Evolutionary conservation across 176 grass and related monocot genomes (phyloP).

Genomic region (Cenchrus americanus): DNA sequence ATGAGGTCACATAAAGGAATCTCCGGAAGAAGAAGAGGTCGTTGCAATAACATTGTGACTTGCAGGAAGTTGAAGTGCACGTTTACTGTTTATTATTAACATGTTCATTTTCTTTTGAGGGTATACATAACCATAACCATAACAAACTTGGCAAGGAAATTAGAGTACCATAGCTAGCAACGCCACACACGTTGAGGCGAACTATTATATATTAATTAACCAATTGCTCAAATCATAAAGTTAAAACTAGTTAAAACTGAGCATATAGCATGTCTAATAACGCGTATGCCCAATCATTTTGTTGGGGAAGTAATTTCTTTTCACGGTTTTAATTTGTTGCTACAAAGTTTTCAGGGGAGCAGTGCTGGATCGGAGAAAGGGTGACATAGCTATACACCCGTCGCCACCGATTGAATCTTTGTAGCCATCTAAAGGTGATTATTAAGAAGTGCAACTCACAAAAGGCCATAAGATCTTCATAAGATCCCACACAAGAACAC

Average conservation of each 20-base stretch:
- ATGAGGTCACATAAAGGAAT: background rate
- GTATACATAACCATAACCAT: background rate
- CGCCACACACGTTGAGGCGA: too few relatives aligned
- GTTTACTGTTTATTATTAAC: background rate
- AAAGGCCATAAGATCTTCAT: slow-evolving; percentile 40
- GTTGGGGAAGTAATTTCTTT: background rate
- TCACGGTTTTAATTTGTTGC: background rate
- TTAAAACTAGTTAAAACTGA: too few relatives aligned
- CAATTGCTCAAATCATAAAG: too few relatives aligned
- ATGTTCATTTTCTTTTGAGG: background rate
- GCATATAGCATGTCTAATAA: background rate
- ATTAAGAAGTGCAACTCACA: slow-evolving; percentile 24
- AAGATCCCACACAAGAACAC: slow-evolving; percentile 35
- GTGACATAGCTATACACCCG: background rate
- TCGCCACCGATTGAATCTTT: background rate
- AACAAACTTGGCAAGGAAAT: background rate
- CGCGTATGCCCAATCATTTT: background rate
- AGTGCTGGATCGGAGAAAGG: background rate
- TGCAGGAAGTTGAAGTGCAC: background rate
- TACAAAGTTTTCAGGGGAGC: background rate
- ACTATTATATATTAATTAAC: too few relatives aligned
- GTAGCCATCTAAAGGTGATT: background rate
- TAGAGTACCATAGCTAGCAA: too few relatives aligned
- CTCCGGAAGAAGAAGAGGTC: background rate
- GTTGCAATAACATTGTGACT: background rate